A percentile compares a stretch with the other conserved stretches of the same genome.
These are phyloP conservation scores for Elsinoe fawcettii DNA, from an alignment of 2,329 filamentous ascomycete genomes.

Conservation along the genomic window DNA sequence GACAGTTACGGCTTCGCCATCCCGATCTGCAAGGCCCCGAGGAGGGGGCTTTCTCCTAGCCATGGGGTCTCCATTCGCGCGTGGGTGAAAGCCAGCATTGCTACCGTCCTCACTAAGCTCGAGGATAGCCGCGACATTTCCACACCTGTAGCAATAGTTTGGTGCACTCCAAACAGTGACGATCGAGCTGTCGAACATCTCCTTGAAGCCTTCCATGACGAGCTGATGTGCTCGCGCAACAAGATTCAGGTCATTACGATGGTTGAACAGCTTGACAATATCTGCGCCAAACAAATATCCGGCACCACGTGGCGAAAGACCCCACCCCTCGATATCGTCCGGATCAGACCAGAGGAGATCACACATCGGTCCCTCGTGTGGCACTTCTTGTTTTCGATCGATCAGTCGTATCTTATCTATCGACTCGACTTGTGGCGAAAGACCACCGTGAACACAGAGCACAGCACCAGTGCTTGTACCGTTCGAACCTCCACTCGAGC, in stretches of 20 bases:
- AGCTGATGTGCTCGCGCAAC: conserved; percentile 94
- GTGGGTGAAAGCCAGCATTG: conserved; percentile 40
- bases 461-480: conserved; percentile 70
- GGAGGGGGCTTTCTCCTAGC: conserved; percentile 32
- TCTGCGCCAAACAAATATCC: conserved; percentile 93
- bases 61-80: conserved; percentile 61
- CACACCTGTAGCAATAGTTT: conserved; percentile 53
- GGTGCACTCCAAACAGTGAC: conserved; percentile 96
- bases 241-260: conserved; percentile 82
- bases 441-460: conserved; percentile 88
- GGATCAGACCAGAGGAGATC: conserved; percentile 97
- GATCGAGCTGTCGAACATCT: conserved; percentile 94
- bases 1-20: conserved; percentile 16
- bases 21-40: conserved; percentile 36
- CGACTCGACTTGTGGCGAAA: conserved; percentile 83
- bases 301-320: conserved; percentile 82
- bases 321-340: conserved; percentile 97
- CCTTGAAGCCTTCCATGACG: conserved; percentile 99
- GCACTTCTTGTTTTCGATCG: conserved; percentile 95
- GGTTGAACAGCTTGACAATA: conserved; percentile 93
- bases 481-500: conserved; percentile 51
- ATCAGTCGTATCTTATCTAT: conserved; percentile 93
- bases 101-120: conserved; percentile 79
- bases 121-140: conserved; percentile 73
- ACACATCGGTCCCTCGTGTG: conserved; percentile 98